Percentiles rank a stretch among this genome's conserved stretches.
phyloP scores from a whole-genome alignment of 1,284 basidiomycete species.

The Fomitopsis betulina region DNA sequence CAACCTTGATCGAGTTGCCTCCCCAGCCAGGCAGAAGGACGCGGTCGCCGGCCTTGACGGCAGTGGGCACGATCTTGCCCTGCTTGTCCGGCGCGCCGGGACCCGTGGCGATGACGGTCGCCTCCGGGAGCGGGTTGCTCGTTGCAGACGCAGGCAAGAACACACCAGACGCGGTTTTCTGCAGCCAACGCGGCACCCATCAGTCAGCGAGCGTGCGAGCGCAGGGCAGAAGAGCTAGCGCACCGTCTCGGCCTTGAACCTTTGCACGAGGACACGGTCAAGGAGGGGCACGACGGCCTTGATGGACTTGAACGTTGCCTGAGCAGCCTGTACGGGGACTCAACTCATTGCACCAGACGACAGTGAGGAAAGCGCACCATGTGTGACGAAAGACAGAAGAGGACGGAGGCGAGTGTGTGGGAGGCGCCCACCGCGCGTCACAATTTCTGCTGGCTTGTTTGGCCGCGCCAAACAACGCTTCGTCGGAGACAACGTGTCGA shows the following conservation, averaged over 20 bases:
- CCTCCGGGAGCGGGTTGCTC: constrained; percentile 85
- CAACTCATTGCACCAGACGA: neutral
- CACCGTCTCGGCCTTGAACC: constrained; percentile 92
- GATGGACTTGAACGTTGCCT: constrained; percentile 93
- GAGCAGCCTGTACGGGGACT: constrained; percentile 49
- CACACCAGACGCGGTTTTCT: constrained; percentile 95
- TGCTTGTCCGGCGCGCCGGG: constrained; percentile 90
- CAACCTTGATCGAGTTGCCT: constrained; percentile 93
- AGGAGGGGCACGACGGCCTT: constrained; percentile 88
- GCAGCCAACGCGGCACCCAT: neutral
- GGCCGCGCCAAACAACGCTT: constrained; percentile 24
- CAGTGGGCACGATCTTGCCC: constrained; percentile 73
- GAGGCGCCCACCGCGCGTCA: constrained; percentile 8
- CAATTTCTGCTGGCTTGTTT: constrained; percentile 27
- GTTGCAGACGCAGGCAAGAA: constrained; percentile 91
- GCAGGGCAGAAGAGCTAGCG: constrained; percentile 17
- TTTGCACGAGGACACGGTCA: constrained; percentile 96
- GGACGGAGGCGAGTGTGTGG: constrained; percentile 4
- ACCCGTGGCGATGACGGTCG: constrained; percentile 93
- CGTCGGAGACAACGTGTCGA: constrained; percentile 7
- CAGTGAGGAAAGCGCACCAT: constrained; percentile 3
- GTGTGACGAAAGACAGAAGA: constrained; percentile 1
- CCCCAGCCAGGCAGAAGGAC: constrained; percentile 96
- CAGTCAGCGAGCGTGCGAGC: neutral
- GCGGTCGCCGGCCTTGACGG: constrained; percentile 86